Evolutionary conservation across 148 eudicot species (phyloP), one percentile per base, ranked within the genome.

Genomic region (Amaranthus cruentus): DNA sequence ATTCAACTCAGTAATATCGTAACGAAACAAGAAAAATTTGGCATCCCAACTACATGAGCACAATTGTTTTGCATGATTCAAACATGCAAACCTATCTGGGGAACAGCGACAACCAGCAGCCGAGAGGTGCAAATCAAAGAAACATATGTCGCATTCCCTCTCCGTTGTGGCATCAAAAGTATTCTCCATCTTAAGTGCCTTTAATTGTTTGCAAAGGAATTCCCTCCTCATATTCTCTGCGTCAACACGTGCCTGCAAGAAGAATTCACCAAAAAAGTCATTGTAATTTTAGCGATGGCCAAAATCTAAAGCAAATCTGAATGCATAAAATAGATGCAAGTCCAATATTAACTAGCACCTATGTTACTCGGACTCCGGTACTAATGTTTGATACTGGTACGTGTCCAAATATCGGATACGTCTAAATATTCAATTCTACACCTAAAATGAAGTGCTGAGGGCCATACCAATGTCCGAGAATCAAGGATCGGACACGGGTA

Each of bases 31-130:
- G 84, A 90, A 88, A 85, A 78, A 90, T 75, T 90, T 96, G 53
- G 81, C 87, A 74, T 85, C 86, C 90, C 87, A 83, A 66, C 88
- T 78, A 82, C 97, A 96, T 6, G 92, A 67, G 77, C 99, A 96
- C 80, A 92, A 71, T 66, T 90, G 90, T 82, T 92, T 96, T 51
- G 92, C 88, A 73, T 96, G 99, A 81, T 88, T 88, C 82, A 96
- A 83, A 83, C 99, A 96, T 15, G 96, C 86, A 69, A 85, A 92
- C 73, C 83, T 87, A 76, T 90, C 88, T 11, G 95, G 95, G 42
- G 96, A 92, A 81, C 99, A 96, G 59, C 78, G 83, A 82, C 99
- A 96, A 67, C 95, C 97, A 12, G 90, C 91, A 7, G 99, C 99
- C 59, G 96, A 96, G 57, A 96, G 77, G 83, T 96, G 97, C 80